Evolutionary conservation across 257 asterid genomes (phyloP), one percentile per base, ranked within the genome.

Genomic region (Mitragyna speciosa): DNA sequence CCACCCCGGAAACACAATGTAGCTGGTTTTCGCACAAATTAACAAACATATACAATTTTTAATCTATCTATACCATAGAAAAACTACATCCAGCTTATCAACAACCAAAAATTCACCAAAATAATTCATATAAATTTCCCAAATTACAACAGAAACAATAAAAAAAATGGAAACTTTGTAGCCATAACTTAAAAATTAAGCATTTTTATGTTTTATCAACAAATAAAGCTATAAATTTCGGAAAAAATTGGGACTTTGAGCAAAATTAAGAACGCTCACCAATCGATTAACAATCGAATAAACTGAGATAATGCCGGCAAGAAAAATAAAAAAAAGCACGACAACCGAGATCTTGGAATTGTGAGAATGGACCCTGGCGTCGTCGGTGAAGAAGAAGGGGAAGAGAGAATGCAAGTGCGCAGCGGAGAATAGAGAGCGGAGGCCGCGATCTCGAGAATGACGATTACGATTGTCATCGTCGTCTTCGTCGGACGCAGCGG

Each of bases 371-470:
- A 88, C 76, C 89, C 98, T 90, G 77, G 85, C 86, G 79, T 91
- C 96, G 74, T 94, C 99, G 76, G 81, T 85, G 24, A 89, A 89
- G 82, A 75, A 84, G 66, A 89, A 81, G 17, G 86, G 90, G 71
- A 92, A 84, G 74, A 91, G 82, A 26, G 93, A 82, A 30, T 85
- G 90, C 39, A 82, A 70, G 74, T 83, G 72, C 11, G 78, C 4
- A 22, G 80, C 7, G 26, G 80, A 80, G 26, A 89, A 30, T 39
- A 86, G 78, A 0, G 91, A 88, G 30, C 92, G 92, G 87, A 89
- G 75, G 19, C 91, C 89, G 72, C 97, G 99, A 91, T 91, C 98
- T 51, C 97, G 88, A 20, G 88, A 76, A 81, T 90, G 90, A 1
- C 97, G 97, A 76, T 85, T 93, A 58, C 97, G 97, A 12, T 85